These are phyloP conservation scores for Sporothrix humicola DNA, from an alignment of 2,329 filamentous ascomycete genomes.

Conservation along the genomic window DNA sequence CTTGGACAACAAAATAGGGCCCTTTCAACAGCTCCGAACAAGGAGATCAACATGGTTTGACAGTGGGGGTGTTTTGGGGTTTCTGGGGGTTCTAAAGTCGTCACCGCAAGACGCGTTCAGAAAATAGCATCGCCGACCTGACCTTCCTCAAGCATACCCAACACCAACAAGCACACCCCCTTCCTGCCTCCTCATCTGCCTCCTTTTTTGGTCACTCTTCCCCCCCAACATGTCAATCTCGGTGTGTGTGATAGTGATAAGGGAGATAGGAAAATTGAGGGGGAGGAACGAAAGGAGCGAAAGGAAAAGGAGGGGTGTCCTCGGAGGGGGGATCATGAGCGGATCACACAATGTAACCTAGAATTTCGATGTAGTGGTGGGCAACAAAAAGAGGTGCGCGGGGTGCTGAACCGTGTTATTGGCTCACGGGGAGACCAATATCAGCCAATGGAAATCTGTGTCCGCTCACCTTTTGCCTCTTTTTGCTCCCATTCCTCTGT, in stretches of 20 bases:
- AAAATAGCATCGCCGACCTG: background rate
- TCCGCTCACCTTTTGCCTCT: background rate
- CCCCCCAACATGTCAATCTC: background rate
- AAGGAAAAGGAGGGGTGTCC: background rate
- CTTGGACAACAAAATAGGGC: no score
- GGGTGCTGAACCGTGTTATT: background rate
- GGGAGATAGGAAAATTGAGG: background rate
- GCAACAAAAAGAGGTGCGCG: background rate
- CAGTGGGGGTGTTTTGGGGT: background rate
- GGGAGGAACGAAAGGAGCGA: background rate
- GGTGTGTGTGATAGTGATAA: conserved; percentile 21
- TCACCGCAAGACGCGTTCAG: background rate
- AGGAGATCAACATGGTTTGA: background rate
- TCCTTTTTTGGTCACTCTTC: background rate
- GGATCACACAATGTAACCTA: conserved; percentile 10
- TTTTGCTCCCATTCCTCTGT: background rate
- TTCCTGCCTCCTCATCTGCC: background rate
- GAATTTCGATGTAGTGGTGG: background rate
- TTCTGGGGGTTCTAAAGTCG: background rate
- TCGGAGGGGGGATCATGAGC: conserved; percentile 14
- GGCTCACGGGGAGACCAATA: background rate
- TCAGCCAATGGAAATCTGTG: background rate
- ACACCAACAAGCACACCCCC: conserved; percentile 8
- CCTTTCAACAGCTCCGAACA: background rate
- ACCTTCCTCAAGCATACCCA: background rate